Conservation (phyloP, 1,284 basidiomycete genomes). For the Ustilago cynodontis region DNA sequence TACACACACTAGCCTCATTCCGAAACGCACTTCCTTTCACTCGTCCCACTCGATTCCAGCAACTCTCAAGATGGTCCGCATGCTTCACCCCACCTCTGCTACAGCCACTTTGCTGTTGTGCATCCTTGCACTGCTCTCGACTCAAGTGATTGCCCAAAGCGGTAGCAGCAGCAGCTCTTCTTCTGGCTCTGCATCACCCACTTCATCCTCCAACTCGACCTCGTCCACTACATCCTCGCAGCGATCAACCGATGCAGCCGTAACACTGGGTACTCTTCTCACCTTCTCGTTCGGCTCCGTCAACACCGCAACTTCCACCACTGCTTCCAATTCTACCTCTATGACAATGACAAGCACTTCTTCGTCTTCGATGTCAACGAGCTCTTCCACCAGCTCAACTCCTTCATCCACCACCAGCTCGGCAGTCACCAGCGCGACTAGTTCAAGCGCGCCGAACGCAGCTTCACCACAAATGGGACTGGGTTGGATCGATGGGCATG, state of each 20-base stretch:
- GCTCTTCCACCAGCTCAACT: conserved; percentile 9
- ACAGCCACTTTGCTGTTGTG: neutral
- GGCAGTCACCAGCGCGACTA: conserved; percentile 5
- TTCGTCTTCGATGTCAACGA: conserved; percentile 14
- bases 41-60: neutral
- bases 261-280: conserved; percentile 34
- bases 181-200: conserved; percentile 1
- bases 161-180: neutral
- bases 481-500: conserved; percentile 7
- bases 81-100: neutral
- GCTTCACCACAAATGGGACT: neutral
- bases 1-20: neutral
- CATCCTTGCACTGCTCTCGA: conserved; percentile 17
- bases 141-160: conserved; percentile 8
- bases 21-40: conserved; percentile 1
- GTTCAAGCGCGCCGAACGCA: conserved; percentile 15
- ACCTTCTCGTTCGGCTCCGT: conserved; percentile 34
- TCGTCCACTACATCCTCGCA: conserved; percentile 5
- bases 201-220: conserved; percentile 4
- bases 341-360: conserved; percentile 1
- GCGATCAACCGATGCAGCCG: conserved; percentile 36
- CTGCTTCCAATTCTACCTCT: conserved; percentile 8
- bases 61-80: conserved; percentile 6
- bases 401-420: conserved; percentile 7
- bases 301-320: conserved; percentile 19